Base-by-base conservation (phyloP, 225 moss, liverwort and hornwort species). In the Pseudoscleropodium purum region DNA sequence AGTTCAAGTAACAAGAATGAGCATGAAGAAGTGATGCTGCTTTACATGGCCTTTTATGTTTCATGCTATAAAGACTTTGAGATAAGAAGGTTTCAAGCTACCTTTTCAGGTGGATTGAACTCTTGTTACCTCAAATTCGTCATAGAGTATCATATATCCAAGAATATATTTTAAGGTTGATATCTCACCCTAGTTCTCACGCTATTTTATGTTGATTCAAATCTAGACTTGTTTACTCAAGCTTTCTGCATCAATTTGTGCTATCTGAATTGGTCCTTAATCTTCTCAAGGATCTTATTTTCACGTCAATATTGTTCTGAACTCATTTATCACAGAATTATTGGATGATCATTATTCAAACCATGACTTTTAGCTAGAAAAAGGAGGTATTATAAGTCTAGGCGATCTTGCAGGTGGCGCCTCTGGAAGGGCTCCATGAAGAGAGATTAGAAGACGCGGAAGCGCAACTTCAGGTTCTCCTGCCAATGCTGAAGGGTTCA, bases 401-500 rank as follows among this genome's bases (percentile, higher is more conserved):
- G 62, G 70, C 45, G 54, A 75, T 88, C 72, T 84, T 92, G 79
- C 93, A 99, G 99, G 94, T 96, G 89, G 94, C 95, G 61, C 99
- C 99, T 82, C 80, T 99, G 75, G 90, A 94, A 88, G 97, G 97
- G 78, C 94, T 99, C 81, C 97, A 97, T 84, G 86, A 93, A 65
- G 99, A 99, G 85, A 95, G 90, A 82, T 89, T 97, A 70, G 88
- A 93, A 85, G 99, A 99, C 88, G 99, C 91, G 26, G 95, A 97
- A 88, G 95, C 92, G 86, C 99, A 99, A 90, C 91, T 99, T 65
- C 91, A 93, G 72, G 77, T 96, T 84, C 91, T 97, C 68, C 86
- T 95, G 75, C 89, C 89, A 83, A 96, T 94, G 91, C 83, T 99
- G 90, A 95, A 94, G 91, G 97, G 95, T 91, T 91, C 89, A 69